Percentiles rank a stretch among this genome's conserved stretches.
These are phyloP conservation scores for Picea glauca DNA, from an alignment of 75 land plant species.

Conservation along the genomic window DNA sequence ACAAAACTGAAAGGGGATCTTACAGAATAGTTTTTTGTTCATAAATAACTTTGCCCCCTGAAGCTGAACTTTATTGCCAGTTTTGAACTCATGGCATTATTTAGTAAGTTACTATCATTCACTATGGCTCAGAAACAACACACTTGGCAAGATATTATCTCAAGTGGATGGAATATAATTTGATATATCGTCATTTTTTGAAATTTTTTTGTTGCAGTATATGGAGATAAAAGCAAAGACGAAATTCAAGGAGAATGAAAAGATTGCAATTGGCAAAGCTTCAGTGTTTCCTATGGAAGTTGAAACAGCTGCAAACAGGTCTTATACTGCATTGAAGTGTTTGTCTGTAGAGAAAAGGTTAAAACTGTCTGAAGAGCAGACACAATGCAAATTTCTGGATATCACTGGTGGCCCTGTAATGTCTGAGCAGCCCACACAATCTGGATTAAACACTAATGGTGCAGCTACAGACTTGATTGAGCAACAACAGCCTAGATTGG, in stretches of 20 bases:
- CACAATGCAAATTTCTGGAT: not conserved
- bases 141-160: not conserved
- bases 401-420: not conserved
- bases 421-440: not conserved
- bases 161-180: not conserved
- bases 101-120: not conserved
- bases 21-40: not conserved
- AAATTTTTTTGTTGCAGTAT: slow-evolving; percentile 5
- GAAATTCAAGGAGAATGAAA: slow-evolving; percentile 1
- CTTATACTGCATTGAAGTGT: not conserved
- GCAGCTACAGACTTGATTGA: not conserved
- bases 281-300: not conserved
- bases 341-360: not conserved
- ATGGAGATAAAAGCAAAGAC: slow-evolving; percentile 4
- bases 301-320: not conserved
- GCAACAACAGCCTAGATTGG: not conserved
- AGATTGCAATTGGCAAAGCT: not conserved
- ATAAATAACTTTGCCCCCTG: not conserved
- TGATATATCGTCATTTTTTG: not conserved
- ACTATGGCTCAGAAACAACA: not conserved
- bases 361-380: not conserved
- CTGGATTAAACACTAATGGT: not conserved
- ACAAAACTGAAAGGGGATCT: too few species aligned
- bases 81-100: not conserved
- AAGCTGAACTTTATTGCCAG: not conserved